Evolutionary conservation across 1,139 yeast genomes (phyloP).

Genomic region (Pneumocystis murina): DNA sequence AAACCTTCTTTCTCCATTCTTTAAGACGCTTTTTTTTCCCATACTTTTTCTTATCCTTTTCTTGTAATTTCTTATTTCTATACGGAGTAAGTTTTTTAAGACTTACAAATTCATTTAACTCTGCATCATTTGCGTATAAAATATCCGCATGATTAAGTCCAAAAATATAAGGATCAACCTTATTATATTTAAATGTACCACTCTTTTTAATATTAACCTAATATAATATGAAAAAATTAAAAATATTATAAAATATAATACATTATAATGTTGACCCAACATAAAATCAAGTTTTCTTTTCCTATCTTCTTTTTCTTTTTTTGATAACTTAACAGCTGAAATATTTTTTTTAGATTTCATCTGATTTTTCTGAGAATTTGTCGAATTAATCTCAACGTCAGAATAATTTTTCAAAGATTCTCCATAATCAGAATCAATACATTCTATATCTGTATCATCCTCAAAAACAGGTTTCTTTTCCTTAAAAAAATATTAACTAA

Average conservation of each 20-base stretch:
- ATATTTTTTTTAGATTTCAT: constrained; percentile 19
- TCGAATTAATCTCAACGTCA: constrained; percentile 15
- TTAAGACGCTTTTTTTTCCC: constrained; percentile 68
- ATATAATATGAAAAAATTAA: constrained; percentile 24
- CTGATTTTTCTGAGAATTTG: constrained; percentile 16
- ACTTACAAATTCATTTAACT: constrained; percentile 70
- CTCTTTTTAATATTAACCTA: constrained; percentile 35
- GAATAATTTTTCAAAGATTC: constrained; percentile 21
- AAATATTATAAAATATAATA: constrained; percentile 28
- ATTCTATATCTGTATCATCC: constrained; percentile 28
- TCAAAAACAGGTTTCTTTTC: constrained; percentile 41
- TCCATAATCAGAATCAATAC: constrained; percentile 12
- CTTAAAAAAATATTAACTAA: constrained; percentile 13
- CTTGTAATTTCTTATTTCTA: constrained; percentile 55
- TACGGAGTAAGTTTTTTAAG: constrained; percentile 89
- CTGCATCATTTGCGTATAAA: constrained; percentile 73
- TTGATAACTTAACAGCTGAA: constrained; percentile 7
- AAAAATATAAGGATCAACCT: constrained; percentile 86
- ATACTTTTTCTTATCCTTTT: constrained; percentile 70
- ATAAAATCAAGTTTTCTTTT: constrained; percentile 58
- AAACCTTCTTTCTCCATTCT: constrained; percentile 82
- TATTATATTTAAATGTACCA: constrained; percentile 73
- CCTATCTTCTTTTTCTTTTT: constrained; percentile 44
- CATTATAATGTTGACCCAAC: constrained; percentile 33
- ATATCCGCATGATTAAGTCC: constrained; percentile 82